phyloP scores from a whole-genome alignment of 2,329 filamentous ascomycete genomes.

The Harringtonia aguacate region DNA sequence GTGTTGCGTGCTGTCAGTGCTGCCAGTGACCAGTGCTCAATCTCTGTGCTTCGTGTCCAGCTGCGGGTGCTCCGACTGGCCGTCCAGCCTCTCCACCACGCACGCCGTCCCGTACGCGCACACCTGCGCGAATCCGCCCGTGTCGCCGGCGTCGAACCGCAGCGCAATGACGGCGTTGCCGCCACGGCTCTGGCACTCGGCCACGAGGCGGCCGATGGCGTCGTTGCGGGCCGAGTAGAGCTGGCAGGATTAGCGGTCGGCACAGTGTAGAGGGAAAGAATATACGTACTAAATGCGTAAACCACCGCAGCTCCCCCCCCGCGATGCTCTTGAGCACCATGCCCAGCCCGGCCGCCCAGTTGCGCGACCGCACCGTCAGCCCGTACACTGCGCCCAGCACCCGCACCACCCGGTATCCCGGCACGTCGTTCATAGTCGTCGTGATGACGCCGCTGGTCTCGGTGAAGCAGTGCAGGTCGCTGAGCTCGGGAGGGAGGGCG shows the following conservation, averaged over 20 bases:
- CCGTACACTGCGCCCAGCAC: slow-evolving; percentile 44
- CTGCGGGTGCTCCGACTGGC: slow-evolving; percentile 16
- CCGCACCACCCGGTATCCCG: slow-evolving; percentile 45
- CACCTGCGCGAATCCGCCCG: slow-evolving; percentile 45
- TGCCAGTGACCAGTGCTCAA: too few relatives aligned
- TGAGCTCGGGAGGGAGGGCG: slow-evolving; percentile 14
- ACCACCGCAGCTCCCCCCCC: slow-evolving; percentile 49
- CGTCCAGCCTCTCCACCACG: slow-evolving; percentile 43
- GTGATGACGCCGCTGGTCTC: slow-evolving; percentile 52
- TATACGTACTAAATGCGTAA: slow-evolving; percentile 37
- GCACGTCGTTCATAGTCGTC: slow-evolving; percentile 53
- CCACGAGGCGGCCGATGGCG: slow-evolving; percentile 42
- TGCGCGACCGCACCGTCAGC: slow-evolving; percentile 34
- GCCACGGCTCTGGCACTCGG: slow-evolving; percentile 44
- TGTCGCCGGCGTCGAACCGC: slow-evolving; percentile 45
- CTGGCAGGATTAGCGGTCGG: too few relatives aligned
- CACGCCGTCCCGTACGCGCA: slow-evolving; percentile 51
- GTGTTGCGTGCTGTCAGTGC: too few relatives aligned
- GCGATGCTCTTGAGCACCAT: slow-evolving; percentile 46
- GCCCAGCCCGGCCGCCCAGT: slow-evolving; percentile 43
- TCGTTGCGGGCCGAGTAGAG: slow-evolving; percentile 49
- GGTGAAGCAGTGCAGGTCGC: slow-evolving; percentile 36
- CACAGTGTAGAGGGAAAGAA: slow-evolving; percentile 1
- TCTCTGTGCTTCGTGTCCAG: slow-evolving; percentile 3
- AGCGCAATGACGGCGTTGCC: slow-evolving; percentile 51